Evolutionary conservation across 768 basidiomycete genomes (phyloP).

Genomic region (Lentinula edodes): DNA sequence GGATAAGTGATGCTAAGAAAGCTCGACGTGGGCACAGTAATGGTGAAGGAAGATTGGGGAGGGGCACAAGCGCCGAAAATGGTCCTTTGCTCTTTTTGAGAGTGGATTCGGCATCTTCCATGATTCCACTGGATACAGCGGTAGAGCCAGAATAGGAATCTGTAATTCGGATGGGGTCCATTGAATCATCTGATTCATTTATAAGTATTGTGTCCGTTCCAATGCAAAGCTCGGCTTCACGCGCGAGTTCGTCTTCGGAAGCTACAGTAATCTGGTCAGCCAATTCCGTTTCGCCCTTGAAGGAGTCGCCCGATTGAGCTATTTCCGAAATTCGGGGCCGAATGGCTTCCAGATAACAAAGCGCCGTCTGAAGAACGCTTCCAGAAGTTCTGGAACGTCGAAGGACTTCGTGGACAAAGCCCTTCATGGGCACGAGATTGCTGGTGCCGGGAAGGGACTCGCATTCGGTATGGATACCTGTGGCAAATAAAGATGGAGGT

Average conservation of each 20-base stretch:
- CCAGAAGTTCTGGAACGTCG: slow-evolving; percentile 82
- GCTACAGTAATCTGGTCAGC: slow-evolving; percentile 37
- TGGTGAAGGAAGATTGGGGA: slow-evolving; percentile 59
- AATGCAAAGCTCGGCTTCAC: slow-evolving; percentile 28
- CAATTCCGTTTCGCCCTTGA: slow-evolving; percentile 33
- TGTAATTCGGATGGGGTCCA: slow-evolving; percentile 40
- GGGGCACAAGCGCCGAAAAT: slow-evolving; percentile 15
- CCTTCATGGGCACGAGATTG: slow-evolving; percentile 55
- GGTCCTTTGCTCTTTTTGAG: slow-evolving; percentile 10
- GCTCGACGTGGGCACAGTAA: slow-evolving; percentile 85
- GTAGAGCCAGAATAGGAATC: slow-evolving; percentile 20
- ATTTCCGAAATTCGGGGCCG: slow-evolving; percentile 65
- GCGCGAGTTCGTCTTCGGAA: slow-evolving; percentile 36
- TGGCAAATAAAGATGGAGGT: not conserved
- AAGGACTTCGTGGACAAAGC: slow-evolving; percentile 86
- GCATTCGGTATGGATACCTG: not conserved
- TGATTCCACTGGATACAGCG: not conserved
- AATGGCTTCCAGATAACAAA: slow-evolving; percentile 86
- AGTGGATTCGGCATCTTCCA: slow-evolving; percentile 2
- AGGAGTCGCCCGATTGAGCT: slow-evolving; percentile 36
- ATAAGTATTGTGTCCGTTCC: slow-evolving; percentile 9
- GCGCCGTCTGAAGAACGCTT: slow-evolving; percentile 77
- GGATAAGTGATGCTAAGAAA: slow-evolving; percentile 82
- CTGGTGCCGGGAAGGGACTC: slow-evolving; percentile 12
- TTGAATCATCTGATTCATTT: slow-evolving; percentile 17